Evolutionary conservation across 805 yeast genomes (phyloP).

Genomic region (Vanderwaltozyma verrucispora): DNA sequence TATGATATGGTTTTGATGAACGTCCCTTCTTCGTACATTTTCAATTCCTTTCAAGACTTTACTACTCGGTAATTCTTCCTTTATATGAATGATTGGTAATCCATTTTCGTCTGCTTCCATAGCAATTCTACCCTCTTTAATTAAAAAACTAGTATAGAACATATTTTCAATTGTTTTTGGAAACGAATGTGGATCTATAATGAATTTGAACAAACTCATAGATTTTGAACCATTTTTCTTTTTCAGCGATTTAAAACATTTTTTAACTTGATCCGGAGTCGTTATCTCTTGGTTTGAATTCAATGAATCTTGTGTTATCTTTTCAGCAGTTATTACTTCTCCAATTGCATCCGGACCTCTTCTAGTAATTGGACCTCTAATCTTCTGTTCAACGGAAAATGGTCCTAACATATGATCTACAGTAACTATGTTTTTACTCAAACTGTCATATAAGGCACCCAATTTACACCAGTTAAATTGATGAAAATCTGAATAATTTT

Average conservation of each 20-base stretch:
- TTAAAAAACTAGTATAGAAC: constrained; percentile 71
- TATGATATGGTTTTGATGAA: constrained; percentile 49
- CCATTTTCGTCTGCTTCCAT: constrained; percentile 44
- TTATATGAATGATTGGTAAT: constrained; percentile 32
- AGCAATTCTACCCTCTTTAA: constrained; percentile 57
- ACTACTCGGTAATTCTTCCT: constrained; percentile 23
- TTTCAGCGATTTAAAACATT: constrained; percentile 36
- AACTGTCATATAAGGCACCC: constrained; percentile 41
- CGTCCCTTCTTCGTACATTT: constrained; percentile 18
- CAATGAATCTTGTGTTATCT: constrained; percentile 42
- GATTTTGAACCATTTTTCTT: constrained; percentile 26
- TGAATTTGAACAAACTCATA: constrained; percentile 52
- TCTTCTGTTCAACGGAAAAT: constrained; percentile 46
- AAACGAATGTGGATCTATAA: constrained; percentile 68
- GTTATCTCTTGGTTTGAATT: constrained; percentile 42
- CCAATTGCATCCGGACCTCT: constrained; percentile 36
- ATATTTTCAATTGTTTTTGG: constrained; percentile 75
- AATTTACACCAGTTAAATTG: constrained; percentile 49
- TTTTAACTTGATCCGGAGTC: constrained; percentile 54
- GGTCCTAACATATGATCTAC: constrained; percentile 67
- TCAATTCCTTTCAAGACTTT: constrained; percentile 14
- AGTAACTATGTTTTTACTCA: constrained; percentile 35
- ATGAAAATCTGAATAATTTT: constrained; percentile 29
- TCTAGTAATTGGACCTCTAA: constrained; percentile 22
- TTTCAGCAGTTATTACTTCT: constrained; percentile 40